These are phyloP conservation scores for Suillus decipiens DNA, from an alignment of 768 basidiomycete genomes.

Conservation along the genomic window DNA sequence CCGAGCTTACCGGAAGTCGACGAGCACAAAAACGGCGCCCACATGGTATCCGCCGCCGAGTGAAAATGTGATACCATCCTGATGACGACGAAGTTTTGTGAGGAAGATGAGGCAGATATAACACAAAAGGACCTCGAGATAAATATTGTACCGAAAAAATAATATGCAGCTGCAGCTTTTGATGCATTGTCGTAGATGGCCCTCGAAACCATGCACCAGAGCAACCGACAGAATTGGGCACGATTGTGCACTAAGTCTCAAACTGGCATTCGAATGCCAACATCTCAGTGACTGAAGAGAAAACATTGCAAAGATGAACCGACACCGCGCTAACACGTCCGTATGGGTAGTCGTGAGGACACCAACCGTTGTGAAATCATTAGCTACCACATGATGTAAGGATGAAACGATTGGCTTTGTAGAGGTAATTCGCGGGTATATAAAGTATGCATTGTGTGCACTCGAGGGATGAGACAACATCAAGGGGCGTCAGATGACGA, in stretches of 20 bases:
- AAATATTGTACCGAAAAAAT: neutral
- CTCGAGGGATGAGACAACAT: neutral
- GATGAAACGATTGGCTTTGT: neutral
- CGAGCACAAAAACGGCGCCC: neutral
- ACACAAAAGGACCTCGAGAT: neutral
- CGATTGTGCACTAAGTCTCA: neutral
- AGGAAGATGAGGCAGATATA: neutral
- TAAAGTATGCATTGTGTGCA: neutral
- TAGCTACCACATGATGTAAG: neutral
- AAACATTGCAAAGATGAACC: neutral
- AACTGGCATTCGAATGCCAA: neutral
- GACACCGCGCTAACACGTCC: neutral
- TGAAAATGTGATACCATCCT: neutral
- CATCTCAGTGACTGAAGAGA: neutral
- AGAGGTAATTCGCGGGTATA: neutral
- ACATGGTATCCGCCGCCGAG: neutral
- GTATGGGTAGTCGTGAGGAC: neutral
- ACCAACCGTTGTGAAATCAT: neutral
- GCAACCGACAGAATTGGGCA: slow-evolving; percentile 42
- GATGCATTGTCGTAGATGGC: slow-evolving; percentile 57
- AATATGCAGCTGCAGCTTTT: neutral
- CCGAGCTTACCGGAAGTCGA: neutral
- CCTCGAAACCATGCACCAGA: slow-evolving; percentile 86
- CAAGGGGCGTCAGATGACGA: neutral
- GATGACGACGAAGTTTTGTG: neutral